A percentile compares a stretch with the other conserved stretches of the same genome.
phyloP scores from a whole-genome alignment of 1,284 basidiomycete genomes.

The Puccinia brachypodii region DNA sequence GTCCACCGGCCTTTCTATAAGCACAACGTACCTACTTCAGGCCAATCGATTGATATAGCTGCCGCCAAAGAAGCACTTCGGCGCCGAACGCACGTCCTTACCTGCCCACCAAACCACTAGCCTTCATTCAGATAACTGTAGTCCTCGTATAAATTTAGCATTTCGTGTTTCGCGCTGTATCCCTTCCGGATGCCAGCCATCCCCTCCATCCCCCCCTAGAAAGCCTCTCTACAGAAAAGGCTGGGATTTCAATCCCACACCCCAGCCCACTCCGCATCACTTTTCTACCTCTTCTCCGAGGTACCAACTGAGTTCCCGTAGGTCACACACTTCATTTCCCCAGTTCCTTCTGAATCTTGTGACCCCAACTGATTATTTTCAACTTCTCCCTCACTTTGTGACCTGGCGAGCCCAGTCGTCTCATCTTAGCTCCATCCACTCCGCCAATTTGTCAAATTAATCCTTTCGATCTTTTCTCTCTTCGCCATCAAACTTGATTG shows the following conservation, averaged over 20 bases:
- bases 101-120: conserved; percentile 8
- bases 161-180: background rate
- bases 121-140: background rate
- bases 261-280: conserved; percentile 4
- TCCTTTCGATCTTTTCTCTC: background rate
- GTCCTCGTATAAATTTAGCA: background rate
- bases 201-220: background rate
- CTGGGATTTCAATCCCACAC: background rate
- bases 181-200: background rate
- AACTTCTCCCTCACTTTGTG: background rate
- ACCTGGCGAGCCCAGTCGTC: background rate
- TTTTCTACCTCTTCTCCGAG: background rate
- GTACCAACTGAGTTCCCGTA: background rate
- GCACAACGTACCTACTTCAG: conserved; percentile 11
- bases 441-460: background rate
- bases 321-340: background rate
- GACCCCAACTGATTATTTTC: background rate
- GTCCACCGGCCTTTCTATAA: background rate
- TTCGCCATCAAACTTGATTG: background rate
- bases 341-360: background rate
- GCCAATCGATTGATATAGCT: background rate
- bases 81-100: conserved; percentile 6
- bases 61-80: background rate
- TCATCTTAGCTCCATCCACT: background rate
- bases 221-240: background rate